These are phyloP conservation scores for Puccinia triticina DNA, from an alignment of 1,284 basidiomycete species.

Conservation along the genomic window DNA sequence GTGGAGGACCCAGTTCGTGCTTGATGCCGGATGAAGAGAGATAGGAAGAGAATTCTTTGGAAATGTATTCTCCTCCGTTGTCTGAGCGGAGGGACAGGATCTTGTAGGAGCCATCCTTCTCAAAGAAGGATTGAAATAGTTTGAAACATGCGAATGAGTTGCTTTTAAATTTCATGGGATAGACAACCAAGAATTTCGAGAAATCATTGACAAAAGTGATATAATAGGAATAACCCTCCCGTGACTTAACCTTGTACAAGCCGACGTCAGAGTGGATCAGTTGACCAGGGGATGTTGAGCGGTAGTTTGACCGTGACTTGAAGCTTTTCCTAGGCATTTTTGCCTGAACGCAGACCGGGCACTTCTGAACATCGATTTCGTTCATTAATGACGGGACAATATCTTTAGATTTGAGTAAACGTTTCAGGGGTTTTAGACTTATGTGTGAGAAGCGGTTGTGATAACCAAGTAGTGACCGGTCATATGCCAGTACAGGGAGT, in stretches of 20 bases:
- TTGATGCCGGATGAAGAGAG: conserved; percentile 23
- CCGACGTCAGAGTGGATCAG: not conserved
- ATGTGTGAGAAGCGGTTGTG: too few relatives aligned
- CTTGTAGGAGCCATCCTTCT: too few relatives aligned
- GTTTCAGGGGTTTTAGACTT: too few relatives aligned
- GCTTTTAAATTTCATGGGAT: not conserved
- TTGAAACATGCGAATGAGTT: conserved; percentile 10
- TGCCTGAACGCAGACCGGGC: not conserved
- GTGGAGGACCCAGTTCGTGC: conserved; percentile 27
- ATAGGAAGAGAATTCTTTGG: too few relatives aligned
- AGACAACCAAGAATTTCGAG: not conserved
- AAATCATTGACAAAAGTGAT: conserved; percentile 11
- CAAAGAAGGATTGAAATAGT: not conserved
- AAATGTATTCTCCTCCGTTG: too few relatives aligned
- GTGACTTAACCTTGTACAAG: too few relatives aligned
- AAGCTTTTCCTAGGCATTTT: not conserved
- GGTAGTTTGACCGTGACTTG: not conserved
- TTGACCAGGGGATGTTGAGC: not conserved
- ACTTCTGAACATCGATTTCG: too few relatives aligned
- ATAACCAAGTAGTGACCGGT: too few relatives aligned
- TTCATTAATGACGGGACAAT: too few relatives aligned
- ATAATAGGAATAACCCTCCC: conserved; percentile 1
- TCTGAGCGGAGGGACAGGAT: too few relatives aligned
- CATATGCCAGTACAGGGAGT: too few relatives aligned
- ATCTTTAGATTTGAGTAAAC: too few relatives aligned